A percentile compares a stretch with the other conserved stretches of the same genome.
phyloP scores from a whole-genome alignment of 192 early-diverging fungal species.

The Umbelopsis isabellina region DNA sequence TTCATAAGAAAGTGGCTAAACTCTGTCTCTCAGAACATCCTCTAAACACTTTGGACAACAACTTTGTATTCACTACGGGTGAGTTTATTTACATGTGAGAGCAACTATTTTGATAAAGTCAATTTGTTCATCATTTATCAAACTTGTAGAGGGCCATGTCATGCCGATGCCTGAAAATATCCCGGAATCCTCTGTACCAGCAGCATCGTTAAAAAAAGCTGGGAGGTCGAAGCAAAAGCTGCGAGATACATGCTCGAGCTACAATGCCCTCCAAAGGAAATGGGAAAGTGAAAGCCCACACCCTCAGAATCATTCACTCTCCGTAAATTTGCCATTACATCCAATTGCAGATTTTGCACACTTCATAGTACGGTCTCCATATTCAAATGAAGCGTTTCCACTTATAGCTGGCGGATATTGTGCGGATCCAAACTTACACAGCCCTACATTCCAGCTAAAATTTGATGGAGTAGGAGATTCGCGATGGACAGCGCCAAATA shows the following conservation, averaged over 20 bases:
- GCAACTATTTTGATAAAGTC: not conserved
- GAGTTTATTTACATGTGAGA: slow-evolving; percentile 14
- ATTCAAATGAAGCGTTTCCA: slow-evolving; percentile 18
- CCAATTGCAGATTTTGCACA: slow-evolving; percentile 48
- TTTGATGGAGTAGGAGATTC: slow-evolving; percentile 18
- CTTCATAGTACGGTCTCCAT: slow-evolving; percentile 45
- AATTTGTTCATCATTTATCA: not conserved
- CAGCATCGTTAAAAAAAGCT: not conserved
- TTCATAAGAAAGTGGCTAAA: not conserved
- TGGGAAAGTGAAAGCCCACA: not conserved
- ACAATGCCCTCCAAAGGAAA: not conserved
- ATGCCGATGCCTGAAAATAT: slow-evolving; percentile 44
- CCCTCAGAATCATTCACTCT: not conserved
- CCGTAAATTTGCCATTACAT: not conserved
- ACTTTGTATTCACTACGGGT: slow-evolving; percentile 90
- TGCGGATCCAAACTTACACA: slow-evolving; percentile 38
- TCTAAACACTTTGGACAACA: slow-evolving; percentile 71
- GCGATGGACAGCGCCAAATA: slow-evolving; percentile 7
- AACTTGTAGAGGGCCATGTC: slow-evolving; percentile 59
- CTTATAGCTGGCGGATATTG: slow-evolving; percentile 48
- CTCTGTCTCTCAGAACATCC: slow-evolving; percentile 56
- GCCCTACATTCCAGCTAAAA: slow-evolving; percentile 38
- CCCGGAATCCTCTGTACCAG: not conserved
- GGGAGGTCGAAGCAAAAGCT: slow-evolving; percentile 14
- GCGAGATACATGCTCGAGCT: not conserved